Evolutionary conservation across 768 basidiomycete genomes (phyloP), one percentile per base, ranked within the genome.

Genomic region (Lactarius indigo): DNA sequence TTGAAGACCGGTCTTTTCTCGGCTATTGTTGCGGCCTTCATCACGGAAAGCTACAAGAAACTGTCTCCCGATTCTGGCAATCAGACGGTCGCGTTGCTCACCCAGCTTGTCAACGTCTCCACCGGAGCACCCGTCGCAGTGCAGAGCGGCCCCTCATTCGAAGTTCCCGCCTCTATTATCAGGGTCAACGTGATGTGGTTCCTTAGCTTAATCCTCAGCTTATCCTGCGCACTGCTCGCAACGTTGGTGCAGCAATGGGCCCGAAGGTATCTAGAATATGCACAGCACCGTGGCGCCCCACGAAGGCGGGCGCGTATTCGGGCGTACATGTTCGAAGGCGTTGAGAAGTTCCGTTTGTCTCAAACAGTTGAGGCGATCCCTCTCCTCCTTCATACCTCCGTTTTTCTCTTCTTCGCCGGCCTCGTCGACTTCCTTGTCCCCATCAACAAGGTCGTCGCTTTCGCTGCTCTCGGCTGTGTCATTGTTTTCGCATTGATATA

Each of bases 181-280:
- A 33, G 63, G 17, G 56, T 64, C 7, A 64, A 64, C 33, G 39
- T 58, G 15, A 23, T 64, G 33, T 64, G 63, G 63, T 64, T 64
- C 37, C 33, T 58, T 30, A 64, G 63, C 28, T 26, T 64, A 23
- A 17, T 26, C 23, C 35, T 60, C 37, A 60, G 59, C 20, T 3
- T 55, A 6, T 20, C 9, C 20, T 39, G 39, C 23, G 61, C 61
- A 12, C 61, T 63, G n/a, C 28, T 31, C 23, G 50, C 61, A 12
- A 52, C 47, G n/a, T 10, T 56, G n/a, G 26, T 63, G 1, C 61
- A 63, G 61, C 39, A 44, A 44, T 63, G 50, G 61, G 39, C 42
- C 17, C 61, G 61, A 26, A 17, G 13, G n/a, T 63, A 63, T 35
- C 39, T 63, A 5, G 23, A 63, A 33, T 30, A 57, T 18, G n/a